Base-by-base conservation (phyloP, 768 basidiomycete genomes). In the Paxillus involutus region DNA sequence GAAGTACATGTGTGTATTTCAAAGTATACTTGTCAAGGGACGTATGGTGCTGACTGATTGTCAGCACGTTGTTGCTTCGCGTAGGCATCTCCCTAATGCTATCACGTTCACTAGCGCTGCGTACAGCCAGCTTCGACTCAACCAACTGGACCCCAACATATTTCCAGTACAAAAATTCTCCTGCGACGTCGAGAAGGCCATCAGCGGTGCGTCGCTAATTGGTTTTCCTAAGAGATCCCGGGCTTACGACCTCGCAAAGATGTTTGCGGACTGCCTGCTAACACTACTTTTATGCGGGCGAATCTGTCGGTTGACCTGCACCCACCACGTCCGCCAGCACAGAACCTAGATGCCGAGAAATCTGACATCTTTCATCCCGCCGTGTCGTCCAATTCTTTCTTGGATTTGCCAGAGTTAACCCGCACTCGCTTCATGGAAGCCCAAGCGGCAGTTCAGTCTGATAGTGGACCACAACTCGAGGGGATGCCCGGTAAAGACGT, bases 41-140 rank as follows among this genome's bases (percentile, higher is more conserved):
- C 36, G 55, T 37, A 56, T 49, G 5, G 49, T 40, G 44, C 49
- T 16, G 3, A 63, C 30, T 4, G 29, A 40, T n/a, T 29, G 5
- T 39, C 62, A 96, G 91, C 93, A 97, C 60, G 58, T 91, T 4
- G 73, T 97, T 19, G 79, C 91, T 7, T 86, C 90, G 7, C 76
- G 80, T 29, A 78, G 82, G 55, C 74, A 86, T 53, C 73, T 74
- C 39, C 68, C 82, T 1, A 82, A 94, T 64, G 82, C 80, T 1
- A 75, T 92, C 17, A 85, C 85, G 11, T 95, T 91, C 64, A 87
- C 84, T 3, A 85, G 84, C 32, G 81, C 85, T 3, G 86, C 86
- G 8, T 82, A 82, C 59, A 83, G 83, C 57, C 88, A 91, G 56
- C 77, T 91, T 17, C 80, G 84, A 47, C 75, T 98, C 14, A 82